These are phyloP conservation scores for Diplosphaera chodatii DNA, from an alignment of 139 green algal species.

Conservation along the genomic window DNA sequence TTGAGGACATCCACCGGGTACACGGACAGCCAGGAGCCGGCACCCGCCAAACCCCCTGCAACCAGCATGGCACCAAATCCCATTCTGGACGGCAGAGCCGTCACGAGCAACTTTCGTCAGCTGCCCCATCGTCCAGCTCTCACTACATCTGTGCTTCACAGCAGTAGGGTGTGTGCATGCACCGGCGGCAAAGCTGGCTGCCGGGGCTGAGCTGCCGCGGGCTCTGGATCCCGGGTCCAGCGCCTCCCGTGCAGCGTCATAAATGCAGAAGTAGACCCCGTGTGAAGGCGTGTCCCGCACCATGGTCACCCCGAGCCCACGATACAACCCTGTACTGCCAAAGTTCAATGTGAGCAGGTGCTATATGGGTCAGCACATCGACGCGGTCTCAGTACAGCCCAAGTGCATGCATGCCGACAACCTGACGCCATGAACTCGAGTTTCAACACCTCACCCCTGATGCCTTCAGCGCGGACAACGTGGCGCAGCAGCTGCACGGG, in stretches of 20 bases:
- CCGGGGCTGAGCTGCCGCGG: background rate
- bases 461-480: constrained; percentile 38
- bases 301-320: constrained; percentile 46
- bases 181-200: constrained; percentile 9
- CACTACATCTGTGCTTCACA: no score
- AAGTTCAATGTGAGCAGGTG: no score
- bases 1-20: constrained; percentile 76
- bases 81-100: no score
- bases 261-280: constrained; percentile 56
- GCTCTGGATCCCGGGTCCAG: constrained; percentile 13
- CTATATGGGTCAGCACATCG: no score
- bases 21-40: constrained; percentile 44
- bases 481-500: constrained; percentile 34
- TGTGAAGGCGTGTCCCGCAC: constrained; percentile 54
- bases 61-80: no score
- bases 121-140: no score
- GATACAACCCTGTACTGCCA: constrained; percentile 38
- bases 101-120: no score
- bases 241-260: constrained; percentile 21
- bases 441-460: no score
- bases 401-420: no score
- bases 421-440: no score
- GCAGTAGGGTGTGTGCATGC: no score
- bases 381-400: no score
- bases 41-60: constrained; percentile 44